phyloP scores from a whole-genome alignment of 1,284 basidiomycete species.

The Cutaneotrichosporon daszewskae region DNA sequence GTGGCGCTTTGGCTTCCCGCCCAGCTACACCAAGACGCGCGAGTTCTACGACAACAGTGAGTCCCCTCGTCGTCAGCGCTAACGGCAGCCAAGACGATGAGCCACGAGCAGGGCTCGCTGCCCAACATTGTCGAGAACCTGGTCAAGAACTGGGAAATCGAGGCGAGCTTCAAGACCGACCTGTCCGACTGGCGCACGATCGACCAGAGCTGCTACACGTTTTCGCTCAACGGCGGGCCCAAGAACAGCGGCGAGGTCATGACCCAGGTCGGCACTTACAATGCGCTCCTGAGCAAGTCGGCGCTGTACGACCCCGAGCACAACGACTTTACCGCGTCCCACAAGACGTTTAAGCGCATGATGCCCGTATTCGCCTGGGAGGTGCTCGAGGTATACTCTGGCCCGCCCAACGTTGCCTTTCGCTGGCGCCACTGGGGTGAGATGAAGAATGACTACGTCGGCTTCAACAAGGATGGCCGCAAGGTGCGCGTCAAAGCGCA shows the following conservation, averaged over 20 bases:
- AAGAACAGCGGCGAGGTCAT: slow-evolving; percentile 9
- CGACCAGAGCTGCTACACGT: slow-evolving; percentile 12
- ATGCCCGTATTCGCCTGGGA: slow-evolving; percentile 18
- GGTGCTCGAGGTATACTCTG: slow-evolving; percentile 17
- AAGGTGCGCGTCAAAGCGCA: slow-evolving; percentile 18
- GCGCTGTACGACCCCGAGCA: slow-evolving; percentile 11
- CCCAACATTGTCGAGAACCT: slow-evolving; percentile 14
- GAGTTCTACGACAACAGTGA: slow-evolving; percentile 13
- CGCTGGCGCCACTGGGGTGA: slow-evolving; percentile 18
- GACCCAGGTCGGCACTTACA: slow-evolving; percentile 15
- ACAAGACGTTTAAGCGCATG: slow-evolving; percentile 19
- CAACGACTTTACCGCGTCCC: slow-evolving; percentile 10
- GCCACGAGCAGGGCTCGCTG: slow-evolving; percentile 12
- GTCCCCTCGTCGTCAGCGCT: not conserved
- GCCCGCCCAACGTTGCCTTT: slow-evolving; percentile 13
- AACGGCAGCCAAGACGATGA: slow-evolving; percentile 9
- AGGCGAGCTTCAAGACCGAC: slow-evolving; percentile 19
- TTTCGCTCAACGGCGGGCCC: slow-evolving; percentile 11
- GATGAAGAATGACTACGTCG: slow-evolving; percentile 19
- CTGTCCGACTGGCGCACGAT: slow-evolving; percentile 15
- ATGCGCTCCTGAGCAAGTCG: slow-evolving; percentile 11
- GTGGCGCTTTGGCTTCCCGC: slow-evolving; percentile 13
- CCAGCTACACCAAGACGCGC: slow-evolving; percentile 14
- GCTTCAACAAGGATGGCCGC: slow-evolving; percentile 13
- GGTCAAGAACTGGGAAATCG: slow-evolving; percentile 21